Evolutionary conservation across 257 asterid genomes (phyloP), one percentile per base, ranked within the genome.

Genomic region (Lavandula angustifolia): DNA sequence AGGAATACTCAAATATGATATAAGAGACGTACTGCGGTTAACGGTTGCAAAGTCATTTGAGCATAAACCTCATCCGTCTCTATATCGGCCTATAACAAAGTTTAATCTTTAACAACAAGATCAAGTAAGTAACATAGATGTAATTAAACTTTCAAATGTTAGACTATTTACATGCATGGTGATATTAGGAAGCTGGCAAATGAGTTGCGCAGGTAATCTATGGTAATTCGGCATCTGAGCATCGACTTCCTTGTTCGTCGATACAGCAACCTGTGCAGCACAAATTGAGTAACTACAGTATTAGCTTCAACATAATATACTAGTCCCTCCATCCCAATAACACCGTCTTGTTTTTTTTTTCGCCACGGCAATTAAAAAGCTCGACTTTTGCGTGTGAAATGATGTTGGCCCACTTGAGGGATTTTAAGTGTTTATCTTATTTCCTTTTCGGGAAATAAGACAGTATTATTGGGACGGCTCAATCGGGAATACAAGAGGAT

Each of bases 21-120:
- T 27, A 60, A 54, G 67, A 17, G 38, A 58, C 94, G n/a, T 81
- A 87, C 96, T 4, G 85, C 72, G 66, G 72, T 87, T 46, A 87
- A 56, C 1, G 96, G 96, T 65, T 87, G 96, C 86, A 87, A 81
- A 69, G 96, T 87, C 95, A 85, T 79, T 66, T 87, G 92, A 54
- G 90, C 92, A 71, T 87, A 87, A 34, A 84, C 92, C 73, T 85
- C 94, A 58, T 87, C 96, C 1, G 94, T 85, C 77, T 87, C 96
- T 16, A 83, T 40, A 70, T 87, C 96, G 16, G 94, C 96, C 94
- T 87, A 68, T 55, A 61, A 74, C 47, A 60, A 73, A 47, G 46
- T 17, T 57, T 46, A 31, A 77, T 76, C 64, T 66, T 55, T 47
- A 40, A 37, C 29, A 60, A 50, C 16, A 29, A 69, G 46, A 22